Base-by-base conservation (phyloP, 768 basidiomycete species). In the Suillus hirtellus region DNA sequence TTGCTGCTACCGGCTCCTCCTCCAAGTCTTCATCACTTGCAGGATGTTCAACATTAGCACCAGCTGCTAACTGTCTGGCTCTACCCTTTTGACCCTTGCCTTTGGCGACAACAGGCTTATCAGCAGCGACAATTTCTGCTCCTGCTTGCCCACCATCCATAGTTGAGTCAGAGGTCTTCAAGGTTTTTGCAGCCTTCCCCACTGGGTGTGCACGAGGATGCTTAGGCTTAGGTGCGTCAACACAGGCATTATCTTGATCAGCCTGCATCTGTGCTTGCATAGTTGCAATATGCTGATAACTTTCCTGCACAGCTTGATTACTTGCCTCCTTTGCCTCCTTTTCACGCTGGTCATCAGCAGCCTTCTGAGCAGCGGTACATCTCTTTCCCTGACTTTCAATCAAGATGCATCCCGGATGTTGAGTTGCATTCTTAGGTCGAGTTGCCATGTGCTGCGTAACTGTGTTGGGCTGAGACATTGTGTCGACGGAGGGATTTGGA, bases 341-440 rank as follows among this genome's bases (percentile, higher is more conserved):
- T 21, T 64, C 52, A 27, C 5, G 31, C 49, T 64, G 49, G 55
- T 66, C 60, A 1, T 66, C 60, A 35, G 24, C 60, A 35, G 63
- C 63, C 34, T 66, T 64, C 34, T 66, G 38, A 17, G 47, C 63
- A 43, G 59, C 50, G 53, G 66, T 64, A 52, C 37, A 12, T 60
- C 50, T 46, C 14, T 66, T 66, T 50, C 31, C 44, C 9, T 17
- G 11, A 31, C 50, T 14, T 34, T 56, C 50, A 12, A 37, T 14
- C 19, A 61, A 7, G 27, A 64, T 64, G 1, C 43, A 3, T 7
- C 60, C 58, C 0, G 66, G 66, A 24, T 56, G 63, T 11, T 60
- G 55, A 24, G 53, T 56, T 2, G 35, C 55, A 42, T 66, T 66
- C 27, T 54, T 52, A 17, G 56, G n/a, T 8, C 50, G 31, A 21